Base-by-base conservation (phyloP, 169 alveolate species). In the Plasmodium vinckei region DNA sequence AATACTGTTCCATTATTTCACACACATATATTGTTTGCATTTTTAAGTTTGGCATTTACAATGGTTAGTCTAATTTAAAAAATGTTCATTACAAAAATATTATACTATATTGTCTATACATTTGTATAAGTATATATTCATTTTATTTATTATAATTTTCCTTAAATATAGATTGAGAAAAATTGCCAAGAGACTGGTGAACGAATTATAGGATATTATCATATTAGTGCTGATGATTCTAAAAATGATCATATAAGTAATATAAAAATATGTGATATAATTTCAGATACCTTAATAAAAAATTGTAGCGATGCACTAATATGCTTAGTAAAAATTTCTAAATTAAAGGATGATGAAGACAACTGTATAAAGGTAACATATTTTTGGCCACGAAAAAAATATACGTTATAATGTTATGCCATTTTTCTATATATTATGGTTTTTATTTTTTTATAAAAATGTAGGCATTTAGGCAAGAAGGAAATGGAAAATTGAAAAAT, bases 1-100 rank as follows among this genome's bases (percentile, higher is more conserved):
- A 71, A 82, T 67, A 61, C 54, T 54, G 23, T 82, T n/a, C 90
- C 90, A 5, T 44, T 82, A 15, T 82, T 82, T 60, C 90, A 82
- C 60, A 82, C 90, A 1, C 90, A 82, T 33, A 67, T 82, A 19
- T 53, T 82, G 51, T 39, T 67, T 13, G 84, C 90, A 9, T 82
- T 67, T 15, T 61, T 82, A 51, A 65, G 57, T 54, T 82, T 82
- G 57, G 79, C 90, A 17, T 82, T 82, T 71, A 67, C 90, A 15
- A 23, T 82, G 90, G 90, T 82, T 21, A 65, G 21, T 21, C 19
- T 33, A 13, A 33, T 33, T 33, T 3, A 5, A 13, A 42, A 68
- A 21, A 7, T 25, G 49, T 49, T 70, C 12, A 59, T 19, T n/a
- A 61, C 4, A 25, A 23, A 23, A 25, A 61, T 51, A 51, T 51